Evolutionary conservation across 1,284 basidiomycete genomes (phyloP), one percentile per base, ranked within the genome.

Genomic region (Cutaneotrichosporon spelunceum): DNA sequence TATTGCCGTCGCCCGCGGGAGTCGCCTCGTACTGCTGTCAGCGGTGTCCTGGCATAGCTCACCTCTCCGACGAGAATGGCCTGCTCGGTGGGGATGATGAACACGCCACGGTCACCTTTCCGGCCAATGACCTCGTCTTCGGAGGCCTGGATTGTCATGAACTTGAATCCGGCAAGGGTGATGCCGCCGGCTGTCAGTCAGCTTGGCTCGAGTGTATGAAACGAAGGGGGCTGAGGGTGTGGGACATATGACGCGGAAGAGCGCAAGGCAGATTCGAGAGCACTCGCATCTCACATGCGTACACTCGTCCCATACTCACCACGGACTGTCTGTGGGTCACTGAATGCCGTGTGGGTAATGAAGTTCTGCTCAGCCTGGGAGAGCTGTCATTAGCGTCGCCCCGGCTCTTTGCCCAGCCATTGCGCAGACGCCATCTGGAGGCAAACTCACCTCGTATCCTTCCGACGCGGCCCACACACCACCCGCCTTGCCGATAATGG

Each of bases 81-180:
- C 75, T 93, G 90, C 69, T 84, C 89, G 27, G 93, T 97, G 83
- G 92, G 91, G 62, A 92, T 88, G 66, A 94, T 74, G 64, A 93
- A 81, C 61, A 84, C 84, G 2, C 94, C 95, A 76, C 91, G 86
- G 29, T 84, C 47, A 71, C 73, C 81, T 77, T 92, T 89, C 85
- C 93, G 93, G 57, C 87, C 86, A 70, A 93, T 88, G 57, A 95
- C 82, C 69, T 83, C 86, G 24, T 86, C 82, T 0, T 79, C 78
- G 55, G 82, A 77, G n/a, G 83, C 88, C 53, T 78, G 80, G 49
- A 93, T 77, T 8, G 83, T 83, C 81, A 96, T 87, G 83, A 86
- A 98, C 82, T 98, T 98, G 70, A 85, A 80, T 14, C 88, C 88
- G 8, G 78, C 84, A 34, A 93, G 83, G 48, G 82, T 84, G 66